A percentile compares a stretch with the other conserved stretches of the same genome.
phyloP scores from a whole-genome alignment of 768 basidiomycete genomes.

The Lyophyllum semitale region DNA sequence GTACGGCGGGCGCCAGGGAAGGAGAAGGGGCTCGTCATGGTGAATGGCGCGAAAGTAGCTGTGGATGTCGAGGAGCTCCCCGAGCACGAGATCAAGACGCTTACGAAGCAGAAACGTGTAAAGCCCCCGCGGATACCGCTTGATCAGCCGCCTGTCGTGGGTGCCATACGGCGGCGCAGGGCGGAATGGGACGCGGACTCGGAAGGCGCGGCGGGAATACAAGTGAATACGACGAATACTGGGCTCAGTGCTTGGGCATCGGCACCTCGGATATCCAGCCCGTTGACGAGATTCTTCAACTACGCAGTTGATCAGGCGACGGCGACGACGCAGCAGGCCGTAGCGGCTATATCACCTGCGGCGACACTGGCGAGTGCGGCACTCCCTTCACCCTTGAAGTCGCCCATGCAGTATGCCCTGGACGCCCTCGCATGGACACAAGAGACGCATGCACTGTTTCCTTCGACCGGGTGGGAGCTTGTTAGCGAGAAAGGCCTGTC shows the following conservation, averaged over 20 bases:
- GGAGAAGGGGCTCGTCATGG: conserved; percentile 82
- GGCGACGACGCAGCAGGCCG: conserved; percentile 73
- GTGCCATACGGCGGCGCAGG: conserved; percentile 65
- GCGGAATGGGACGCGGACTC: conserved; percentile 72
- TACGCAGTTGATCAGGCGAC: conserved; percentile 76
- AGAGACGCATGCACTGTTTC: conserved; percentile 60
- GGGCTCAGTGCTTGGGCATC: conserved; percentile 46
- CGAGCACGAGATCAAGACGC: conserved; percentile 81
- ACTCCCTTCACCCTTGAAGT: conserved; percentile 54
- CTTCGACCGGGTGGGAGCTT: conserved; percentile 69
- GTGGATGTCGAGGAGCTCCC: conserved; percentile 90
- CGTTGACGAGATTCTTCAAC: conserved; percentile 72
- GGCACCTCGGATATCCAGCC: conserved; percentile 68
- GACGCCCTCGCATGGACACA: conserved; percentile 83
- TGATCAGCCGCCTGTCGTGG: conserved; percentile 87
- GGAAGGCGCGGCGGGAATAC: conserved; percentile 24
- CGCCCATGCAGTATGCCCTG: conserved; percentile 79
- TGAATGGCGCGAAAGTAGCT: conserved; percentile 83
- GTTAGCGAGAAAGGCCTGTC: conserved; percentile 77
- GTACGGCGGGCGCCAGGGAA: conserved; percentile 75
- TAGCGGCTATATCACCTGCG: conserved; percentile 72
- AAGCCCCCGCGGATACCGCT: conserved; percentile 87
- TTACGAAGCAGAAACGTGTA: conserved; percentile 82
- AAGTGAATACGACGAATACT: conserved; percentile 17
- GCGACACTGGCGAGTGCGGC: conserved; percentile 39